Evolutionary conservation across 352 stramenopile genomes (phyloP).

Genomic region (Elongisporangium anandrum): DNA sequence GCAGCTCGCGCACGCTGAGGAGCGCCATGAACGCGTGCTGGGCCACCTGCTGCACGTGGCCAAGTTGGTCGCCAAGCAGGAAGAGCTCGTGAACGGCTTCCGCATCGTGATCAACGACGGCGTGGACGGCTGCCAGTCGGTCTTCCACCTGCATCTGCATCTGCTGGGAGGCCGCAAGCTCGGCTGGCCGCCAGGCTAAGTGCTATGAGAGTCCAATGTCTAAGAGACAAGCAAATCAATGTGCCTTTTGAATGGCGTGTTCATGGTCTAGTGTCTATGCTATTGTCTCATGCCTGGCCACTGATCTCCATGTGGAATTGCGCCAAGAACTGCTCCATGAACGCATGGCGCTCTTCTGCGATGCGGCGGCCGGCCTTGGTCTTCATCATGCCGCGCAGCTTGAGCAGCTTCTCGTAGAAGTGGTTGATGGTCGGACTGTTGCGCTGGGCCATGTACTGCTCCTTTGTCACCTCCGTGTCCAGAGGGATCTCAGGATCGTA

Average conservation of each 20-base stretch:
- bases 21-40: conserved; percentile 92
- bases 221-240: conserved; percentile 2
- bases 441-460: conserved; percentile 77
- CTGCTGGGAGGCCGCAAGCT: conserved; percentile 93
- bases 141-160: conserved; percentile 93
- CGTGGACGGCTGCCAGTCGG: conserved; percentile 86
- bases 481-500: conserved; percentile 69
- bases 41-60: conserved; percentile 92
- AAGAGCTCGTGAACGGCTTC: conserved; percentile 90
- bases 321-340: conserved; percentile 83
- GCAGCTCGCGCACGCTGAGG: conserved; percentile 84
- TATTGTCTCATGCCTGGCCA: conserved; percentile 21
- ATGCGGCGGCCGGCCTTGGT: conserved; percentile 66
- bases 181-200: conserved; percentile 90
- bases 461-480: conserved; percentile 59
- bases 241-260: neutral
- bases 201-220: neutral
- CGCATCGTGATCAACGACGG: conserved; percentile 98
- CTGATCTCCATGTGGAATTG: conserved; percentile 82
- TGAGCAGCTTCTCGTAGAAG: conserved; percentile 91
- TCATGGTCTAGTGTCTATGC: neutral
- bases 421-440: conserved; percentile 80
- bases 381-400: conserved; percentile 87
- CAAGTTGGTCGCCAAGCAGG: conserved; percentile 90
- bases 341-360: conserved; percentile 75